These are phyloP conservation scores for Gliomastix tumulicola DNA, from an alignment of 2,329 filamentous ascomycete species.

Conservation along the genomic window DNA sequence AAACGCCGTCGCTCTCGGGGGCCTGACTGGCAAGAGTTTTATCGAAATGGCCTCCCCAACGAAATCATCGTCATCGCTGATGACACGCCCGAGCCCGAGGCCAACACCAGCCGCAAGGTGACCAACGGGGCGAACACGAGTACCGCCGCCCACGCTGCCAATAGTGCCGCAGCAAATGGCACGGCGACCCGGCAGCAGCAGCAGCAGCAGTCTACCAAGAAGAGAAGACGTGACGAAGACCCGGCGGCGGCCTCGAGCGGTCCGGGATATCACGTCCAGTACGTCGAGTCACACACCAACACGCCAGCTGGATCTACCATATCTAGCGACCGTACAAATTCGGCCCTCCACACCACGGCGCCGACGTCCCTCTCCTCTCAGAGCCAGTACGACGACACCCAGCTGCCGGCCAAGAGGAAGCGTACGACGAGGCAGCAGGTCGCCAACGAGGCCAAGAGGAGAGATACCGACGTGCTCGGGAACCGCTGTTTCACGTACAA, in stretches of 20 bases:
- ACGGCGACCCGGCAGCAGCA: constrained; percentile 34
- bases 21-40: constrained; percentile 75
- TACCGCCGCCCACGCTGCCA: constrained; percentile 11
- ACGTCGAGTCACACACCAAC: constrained; percentile 63
- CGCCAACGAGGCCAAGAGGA: constrained; percentile 74
- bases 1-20: constrained; percentile 54
- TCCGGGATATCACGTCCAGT: constrained; percentile 64
- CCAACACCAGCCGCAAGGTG: constrained; percentile 31
- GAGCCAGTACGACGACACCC: constrained; percentile 55
- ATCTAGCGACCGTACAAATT: constrained; percentile 79
- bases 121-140: constrained; percentile 21
- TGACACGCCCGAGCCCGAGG: constrained; percentile 57
- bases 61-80: constrained; percentile 82
- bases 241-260: constrained; percentile 39
- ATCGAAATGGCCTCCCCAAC: constrained; percentile 75
- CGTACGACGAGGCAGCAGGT: constrained; percentile 74
- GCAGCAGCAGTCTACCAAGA: constrained; percentile 58
- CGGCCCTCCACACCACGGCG: constrained; percentile 76
- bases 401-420: constrained; percentile 83
- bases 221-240: constrained; percentile 59
- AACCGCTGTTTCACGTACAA: constrained; percentile 74
- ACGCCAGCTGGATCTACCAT: constrained; percentile 67
- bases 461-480: constrained; percentile 63
- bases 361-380: constrained; percentile 69
- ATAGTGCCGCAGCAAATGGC: constrained; percentile 13